phyloP scores from a whole-genome alignment of 352 stramenopile genomes.

The Aphanomyces euteiches region DNA sequence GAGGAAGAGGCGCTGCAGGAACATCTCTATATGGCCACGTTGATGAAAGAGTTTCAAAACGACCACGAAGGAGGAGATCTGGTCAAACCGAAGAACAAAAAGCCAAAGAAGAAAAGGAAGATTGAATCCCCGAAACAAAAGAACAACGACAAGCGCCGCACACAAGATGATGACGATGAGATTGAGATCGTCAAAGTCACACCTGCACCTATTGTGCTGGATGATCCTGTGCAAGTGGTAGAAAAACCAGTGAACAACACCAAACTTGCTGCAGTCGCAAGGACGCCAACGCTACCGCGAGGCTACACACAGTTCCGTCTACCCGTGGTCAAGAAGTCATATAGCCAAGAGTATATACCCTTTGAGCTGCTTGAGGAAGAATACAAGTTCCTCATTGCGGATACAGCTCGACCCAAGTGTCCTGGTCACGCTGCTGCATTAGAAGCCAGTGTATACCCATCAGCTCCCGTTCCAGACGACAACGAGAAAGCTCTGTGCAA shows the following conservation, averaged over 20 bases:
- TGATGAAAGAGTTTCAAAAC: conserved; percentile 8
- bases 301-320: background rate
- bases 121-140: background rate
- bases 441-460: background rate
- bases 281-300: background rate
- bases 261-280: background rate
- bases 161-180: background rate
- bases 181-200: conserved; percentile 10
- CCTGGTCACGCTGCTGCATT: background rate
- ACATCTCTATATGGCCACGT: conserved; percentile 2
- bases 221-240: background rate
- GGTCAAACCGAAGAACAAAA: background rate
- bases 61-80: background rate
- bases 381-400: background rate
- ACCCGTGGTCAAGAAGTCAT: background rate
- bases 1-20: conserved; percentile 3
- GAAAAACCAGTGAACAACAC: background rate
- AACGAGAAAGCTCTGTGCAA: background rate
- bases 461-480: background rate
- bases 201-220: background rate
- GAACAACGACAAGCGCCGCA: background rate
- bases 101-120: conserved; percentile 5
- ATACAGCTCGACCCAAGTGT: background rate
- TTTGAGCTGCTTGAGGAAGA: conserved; percentile 5
- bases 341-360: background rate